Base-by-base conservation (phyloP, 108 stramenopile species). In the Chaetoceros muelleri region DNA sequence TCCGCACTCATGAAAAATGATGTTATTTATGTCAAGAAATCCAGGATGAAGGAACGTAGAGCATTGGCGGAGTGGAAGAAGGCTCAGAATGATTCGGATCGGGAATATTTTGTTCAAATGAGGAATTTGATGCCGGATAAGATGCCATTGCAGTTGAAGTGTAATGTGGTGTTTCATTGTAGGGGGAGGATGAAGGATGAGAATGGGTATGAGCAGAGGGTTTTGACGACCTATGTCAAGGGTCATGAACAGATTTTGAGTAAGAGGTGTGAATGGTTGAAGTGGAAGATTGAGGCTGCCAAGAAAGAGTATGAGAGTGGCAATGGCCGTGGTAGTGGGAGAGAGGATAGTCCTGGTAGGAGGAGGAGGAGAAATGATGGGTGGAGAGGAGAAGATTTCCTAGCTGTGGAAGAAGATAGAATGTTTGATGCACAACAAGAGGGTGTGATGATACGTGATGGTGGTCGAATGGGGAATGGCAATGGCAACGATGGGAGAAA, bases 1-100 rank as follows among this genome's bases (percentile, higher is more conserved):
- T 70, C 71, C 7, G 85, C 86, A 1, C 50, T 92, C 64, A 92
- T 92, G 90, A 92, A 92, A 58, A 76, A 80, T 55, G 90, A 92
- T 72, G 66, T 66, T 8, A 84, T 92, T 46, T 61, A 55, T 23
- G 85, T 84, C 0, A 67, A 75, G 54, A 66, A 64, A n/a, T 65
- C 62, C 3, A 34, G 78, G 3, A 55, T 60, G 2, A 52, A 62
- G 17, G 77, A 79, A 28, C 58, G 79, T 2, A 55, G 57, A 20
- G 28, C 34, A 8, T 67, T 71, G 46, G 49, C 54, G 10, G 78
- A 85, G 40, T 46, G 51, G 16, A 64, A 57, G 23, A 57, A 83
- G 24, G 21, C 58, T 27, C 84, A 87, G 53, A 69, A 84, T 30
- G 85, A 82, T 22, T 65, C 72, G 0, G 90, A 92, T 61, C 58